A percentile compares a stretch with the other conserved stretches of the same genome.
These are phyloP conservation scores for Kodamaea ohmeri DNA, from an alignment of 1,139 yeast genomes.

Conservation along the genomic window DNA sequence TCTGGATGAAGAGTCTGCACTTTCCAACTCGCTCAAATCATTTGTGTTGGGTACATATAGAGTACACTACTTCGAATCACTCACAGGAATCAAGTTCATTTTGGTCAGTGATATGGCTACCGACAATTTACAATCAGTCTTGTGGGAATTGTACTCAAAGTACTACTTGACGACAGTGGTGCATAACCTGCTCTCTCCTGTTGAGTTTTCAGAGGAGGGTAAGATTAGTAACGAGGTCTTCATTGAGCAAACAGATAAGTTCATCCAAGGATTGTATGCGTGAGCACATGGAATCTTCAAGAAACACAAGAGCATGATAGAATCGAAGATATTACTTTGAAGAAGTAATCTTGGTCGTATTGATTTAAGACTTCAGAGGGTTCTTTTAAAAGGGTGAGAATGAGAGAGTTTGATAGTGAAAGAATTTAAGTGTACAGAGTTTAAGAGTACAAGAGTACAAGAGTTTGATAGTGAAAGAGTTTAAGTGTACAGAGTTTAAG, in stretches of 20 bases:
- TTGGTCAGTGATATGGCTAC: constrained; percentile 66
- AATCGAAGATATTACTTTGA: no score
- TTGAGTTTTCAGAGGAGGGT: constrained; percentile 41
- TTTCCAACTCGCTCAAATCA: constrained; percentile 55
- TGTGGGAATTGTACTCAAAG: constrained; percentile 66
- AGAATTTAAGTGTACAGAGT: no score
- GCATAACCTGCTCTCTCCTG: constrained; percentile 56
- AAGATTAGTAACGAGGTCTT: constrained; percentile 46
- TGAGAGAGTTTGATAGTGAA: no score
- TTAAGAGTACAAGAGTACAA: no score
- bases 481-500: no score
- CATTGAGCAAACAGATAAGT: constrained; percentile 22
- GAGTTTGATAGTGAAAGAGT: no score
- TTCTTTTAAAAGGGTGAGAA: background rate
- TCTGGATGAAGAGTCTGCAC: constrained; percentile 15
- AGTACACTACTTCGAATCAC: constrained; percentile 77
- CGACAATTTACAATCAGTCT: constrained; percentile 56
- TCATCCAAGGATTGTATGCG: constrained; percentile 12
- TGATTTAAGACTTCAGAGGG: no score
- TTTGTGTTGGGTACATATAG: constrained; percentile 73
- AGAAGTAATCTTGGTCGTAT: no score
- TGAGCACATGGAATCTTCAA: background rate
- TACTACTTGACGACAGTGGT: constrained; percentile 69
- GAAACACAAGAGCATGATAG: background rate
- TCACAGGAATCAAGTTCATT: constrained; percentile 74